These are phyloP conservation scores for Tripterygium wilfordii DNA, from an alignment of 177 flowering plant genomes.

Conservation along the genomic window DNA sequence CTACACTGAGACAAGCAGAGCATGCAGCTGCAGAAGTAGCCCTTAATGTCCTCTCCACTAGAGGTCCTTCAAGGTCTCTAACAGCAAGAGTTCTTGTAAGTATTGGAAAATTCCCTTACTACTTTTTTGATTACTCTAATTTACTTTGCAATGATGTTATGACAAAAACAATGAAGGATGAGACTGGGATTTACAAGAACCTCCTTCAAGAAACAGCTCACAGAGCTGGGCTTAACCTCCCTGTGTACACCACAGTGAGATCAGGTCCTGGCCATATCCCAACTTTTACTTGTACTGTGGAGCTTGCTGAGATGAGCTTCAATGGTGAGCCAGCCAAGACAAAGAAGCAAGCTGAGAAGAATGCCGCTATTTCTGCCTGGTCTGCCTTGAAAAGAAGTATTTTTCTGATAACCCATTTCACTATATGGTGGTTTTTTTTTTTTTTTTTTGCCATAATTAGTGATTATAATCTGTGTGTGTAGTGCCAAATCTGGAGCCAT, in stretches of 20 bases:
- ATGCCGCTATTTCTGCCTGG: constrained; percentile 58
- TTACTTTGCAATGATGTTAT: not conserved
- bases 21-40: constrained; percentile 61
- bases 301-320: constrained; percentile 41
- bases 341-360: constrained; percentile 59
- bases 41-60: constrained; percentile 36
- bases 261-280: constrained; percentile 53
- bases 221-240: constrained; percentile 42
- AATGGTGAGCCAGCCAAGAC: constrained; percentile 46
- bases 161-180: constrained; percentile 32
- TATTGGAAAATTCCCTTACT: not conserved
- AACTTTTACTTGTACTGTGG: constrained; percentile 35
- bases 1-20: constrained; percentile 52
- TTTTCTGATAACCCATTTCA: not conserved
- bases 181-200: constrained; percentile 53
- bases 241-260: constrained; percentile 45
- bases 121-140: not conserved
- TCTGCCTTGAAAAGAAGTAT: constrained; percentile 37
- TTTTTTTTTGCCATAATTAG: not conserved
- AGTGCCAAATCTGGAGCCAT: constrained; percentile 31
- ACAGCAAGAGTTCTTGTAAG: constrained; percentile 50
- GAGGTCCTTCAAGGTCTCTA: constrained; percentile 43
- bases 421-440: not conserved
- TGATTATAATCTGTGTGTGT: constrained; percentile 5
- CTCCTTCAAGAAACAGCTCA: constrained; percentile 50